Conservation (phyloP, 75 land plant species). For the Selaginella moellendorffii region DNA sequence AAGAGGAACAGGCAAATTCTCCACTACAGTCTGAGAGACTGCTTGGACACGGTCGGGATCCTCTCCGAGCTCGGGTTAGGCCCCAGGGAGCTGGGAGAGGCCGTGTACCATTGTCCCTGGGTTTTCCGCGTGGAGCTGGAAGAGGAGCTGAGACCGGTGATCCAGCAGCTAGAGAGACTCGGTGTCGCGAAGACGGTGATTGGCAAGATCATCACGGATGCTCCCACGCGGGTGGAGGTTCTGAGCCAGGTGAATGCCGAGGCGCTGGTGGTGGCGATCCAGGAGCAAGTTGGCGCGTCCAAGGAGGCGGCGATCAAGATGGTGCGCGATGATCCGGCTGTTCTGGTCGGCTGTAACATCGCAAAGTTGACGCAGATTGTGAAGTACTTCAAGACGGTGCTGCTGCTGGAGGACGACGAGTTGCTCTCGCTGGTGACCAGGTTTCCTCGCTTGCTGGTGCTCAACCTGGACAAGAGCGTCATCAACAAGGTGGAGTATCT, state of each 20-base stretch:
- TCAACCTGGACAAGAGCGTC: neutral
- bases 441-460: neutral
- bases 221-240: neutral
- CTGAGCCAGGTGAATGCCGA: neutral
- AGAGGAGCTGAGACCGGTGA: conserved; percentile 1
- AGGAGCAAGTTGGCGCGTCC: neutral
- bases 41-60: neutral
- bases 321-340: neutral
- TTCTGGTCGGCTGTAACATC: neutral
- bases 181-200: neutral
- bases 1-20: neutral
- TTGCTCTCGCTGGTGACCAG: neutral
- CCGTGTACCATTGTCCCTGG: neutral
- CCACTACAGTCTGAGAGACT: neutral
- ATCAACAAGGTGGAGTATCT: neutral
- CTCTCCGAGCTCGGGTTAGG: neutral
- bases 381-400: neutral
- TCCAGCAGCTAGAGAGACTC: neutral
- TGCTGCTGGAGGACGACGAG: neutral
- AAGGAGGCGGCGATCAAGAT: neutral
- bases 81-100: neutral
- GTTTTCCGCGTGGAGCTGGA: neutral
- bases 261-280: neutral
- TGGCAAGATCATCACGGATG: neutral
- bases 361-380: neutral